Percentiles rank a stretch among this genome's conserved stretches.
These are phyloP conservation scores for Neophaeococcomyces mojaviensis DNA, from an alignment of 2,329 filamentous ascomycete genomes.

Conservation along the genomic window DNA sequence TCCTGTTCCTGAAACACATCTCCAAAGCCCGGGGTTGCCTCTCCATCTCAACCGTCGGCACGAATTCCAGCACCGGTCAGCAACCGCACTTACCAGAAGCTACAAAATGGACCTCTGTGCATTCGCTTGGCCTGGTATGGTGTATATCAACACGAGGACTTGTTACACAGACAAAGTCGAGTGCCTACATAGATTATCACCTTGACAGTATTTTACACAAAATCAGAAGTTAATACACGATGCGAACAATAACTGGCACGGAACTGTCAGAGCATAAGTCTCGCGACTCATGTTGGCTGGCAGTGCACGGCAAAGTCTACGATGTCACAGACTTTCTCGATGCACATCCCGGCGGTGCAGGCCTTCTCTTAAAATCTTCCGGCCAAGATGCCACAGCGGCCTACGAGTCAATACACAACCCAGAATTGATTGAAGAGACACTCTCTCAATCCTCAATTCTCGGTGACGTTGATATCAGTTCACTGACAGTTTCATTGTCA, in stretches of 20 bases:
- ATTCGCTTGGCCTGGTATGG: too few species aligned
- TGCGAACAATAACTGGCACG: constrained; percentile 39
- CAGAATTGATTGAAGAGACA: constrained; percentile 10
- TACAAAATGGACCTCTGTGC: too few species aligned
- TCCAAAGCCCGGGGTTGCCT: background rate
- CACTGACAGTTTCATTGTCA: constrained; percentile 3
- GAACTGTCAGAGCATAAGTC: constrained; percentile 80
- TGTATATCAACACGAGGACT: too few species aligned
- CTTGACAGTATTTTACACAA: background rate
- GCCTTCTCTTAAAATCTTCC: constrained; percentile 81
- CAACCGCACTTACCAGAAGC: too few species aligned
- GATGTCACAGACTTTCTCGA: constrained; percentile 16
- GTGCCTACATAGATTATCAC: too few species aligned
- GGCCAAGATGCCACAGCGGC: constrained; percentile 65
- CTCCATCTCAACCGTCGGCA: background rate
- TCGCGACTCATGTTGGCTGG: constrained; percentile 55
- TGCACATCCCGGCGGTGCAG: constrained; percentile 55
- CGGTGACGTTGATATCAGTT: constrained; percentile 10
- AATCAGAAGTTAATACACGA: background rate
- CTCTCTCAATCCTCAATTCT: constrained; percentile 5
- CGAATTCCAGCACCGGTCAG: background rate
- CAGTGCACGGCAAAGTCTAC: constrained; percentile 22
- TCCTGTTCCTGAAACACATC: background rate
- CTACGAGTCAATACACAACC: constrained; percentile 17
- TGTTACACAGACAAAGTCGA: too few species aligned